Evolutionary conservation across 768 basidiomycete species (phyloP).

Genomic region (Mycena galericulata): DNA sequence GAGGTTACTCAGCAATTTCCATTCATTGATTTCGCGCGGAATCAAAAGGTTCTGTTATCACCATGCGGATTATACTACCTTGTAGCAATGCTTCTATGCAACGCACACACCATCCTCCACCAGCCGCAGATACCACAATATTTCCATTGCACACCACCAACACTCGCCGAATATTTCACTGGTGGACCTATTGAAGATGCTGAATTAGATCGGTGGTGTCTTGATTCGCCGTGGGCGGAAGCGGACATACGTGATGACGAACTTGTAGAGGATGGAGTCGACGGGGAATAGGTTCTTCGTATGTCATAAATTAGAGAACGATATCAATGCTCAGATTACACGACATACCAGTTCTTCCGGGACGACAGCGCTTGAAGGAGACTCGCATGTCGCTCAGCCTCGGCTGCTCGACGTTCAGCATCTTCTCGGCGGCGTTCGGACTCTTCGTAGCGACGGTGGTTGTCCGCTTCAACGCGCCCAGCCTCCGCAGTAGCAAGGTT

Average conservation of each 20-base stretch:
- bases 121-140: conserved; percentile 30
- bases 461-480: not conserved
- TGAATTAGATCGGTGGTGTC: conserved; percentile 29
- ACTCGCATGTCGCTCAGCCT: conserved; percentile 20
- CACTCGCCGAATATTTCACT: conserved; percentile 28
- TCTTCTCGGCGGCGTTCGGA: not conserved
- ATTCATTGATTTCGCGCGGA: conserved; percentile 31
- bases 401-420: not conserved
- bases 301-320: not conserved
- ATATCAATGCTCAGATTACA: not conserved
- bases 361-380: not conserved
- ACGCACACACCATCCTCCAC: conserved; percentile 33
- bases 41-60: conserved; percentile 32
- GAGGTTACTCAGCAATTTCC: conserved; percentile 32
- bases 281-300: conserved; percentile 1
- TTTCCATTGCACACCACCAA: conserved; percentile 30
- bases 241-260: not conserved
- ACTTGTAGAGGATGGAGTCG: not conserved
- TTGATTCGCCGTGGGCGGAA: conserved; percentile 16
- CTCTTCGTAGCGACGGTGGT: not conserved
- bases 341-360: not conserved
- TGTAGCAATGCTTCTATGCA: conserved; percentile 26
- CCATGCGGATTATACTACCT: conserved; percentile 35
- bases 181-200: conserved; percentile 30
- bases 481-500: not conserved